Conservation (phyloP, 2,329 filamentous ascomycete genomes). For the Alternaria postmessia region DNA sequence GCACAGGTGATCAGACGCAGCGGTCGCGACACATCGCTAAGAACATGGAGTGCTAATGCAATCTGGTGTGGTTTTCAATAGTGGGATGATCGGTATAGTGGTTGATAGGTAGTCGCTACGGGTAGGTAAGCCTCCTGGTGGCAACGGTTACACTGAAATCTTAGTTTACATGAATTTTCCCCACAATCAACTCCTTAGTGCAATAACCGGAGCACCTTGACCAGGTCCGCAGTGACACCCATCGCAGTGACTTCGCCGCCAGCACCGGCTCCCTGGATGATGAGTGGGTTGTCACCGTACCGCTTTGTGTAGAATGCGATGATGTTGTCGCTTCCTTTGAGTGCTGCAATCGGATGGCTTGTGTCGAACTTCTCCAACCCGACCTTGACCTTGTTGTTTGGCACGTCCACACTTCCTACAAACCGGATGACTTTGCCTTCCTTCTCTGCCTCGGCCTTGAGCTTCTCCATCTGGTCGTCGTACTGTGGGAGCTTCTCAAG, state of each 20-base stretch:
- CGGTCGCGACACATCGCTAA: not conserved
- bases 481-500: constrained; percentile 80
- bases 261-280: constrained; percentile 92
- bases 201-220: constrained; percentile 84
- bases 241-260: constrained; percentile 97
- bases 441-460: constrained; percentile 83
- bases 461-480: constrained; percentile 87
- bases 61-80: not conserved
- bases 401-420: constrained; percentile 90
- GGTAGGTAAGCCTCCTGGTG: not conserved
- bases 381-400: constrained; percentile 83
- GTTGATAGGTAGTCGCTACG: not conserved
- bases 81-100: not conserved
- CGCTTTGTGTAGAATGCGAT: constrained; percentile 98
- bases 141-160: not conserved
- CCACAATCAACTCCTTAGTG: constrained; percentile 48
- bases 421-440: constrained; percentile 93
- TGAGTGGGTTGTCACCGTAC: constrained; percentile 89
- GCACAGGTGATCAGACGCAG: not conserved
- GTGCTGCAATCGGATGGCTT: constrained; percentile 87
- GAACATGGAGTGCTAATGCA: not conserved
- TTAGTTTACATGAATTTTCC: not conserved
- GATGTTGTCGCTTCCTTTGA: constrained; percentile 98
- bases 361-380: constrained; percentile 84
- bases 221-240: constrained; percentile 92